Evolutionary conservation across 768 basidiomycete species (phyloP), one percentile per base, ranked within the genome.

Genomic region (Floccularia luteovirens): DNA sequence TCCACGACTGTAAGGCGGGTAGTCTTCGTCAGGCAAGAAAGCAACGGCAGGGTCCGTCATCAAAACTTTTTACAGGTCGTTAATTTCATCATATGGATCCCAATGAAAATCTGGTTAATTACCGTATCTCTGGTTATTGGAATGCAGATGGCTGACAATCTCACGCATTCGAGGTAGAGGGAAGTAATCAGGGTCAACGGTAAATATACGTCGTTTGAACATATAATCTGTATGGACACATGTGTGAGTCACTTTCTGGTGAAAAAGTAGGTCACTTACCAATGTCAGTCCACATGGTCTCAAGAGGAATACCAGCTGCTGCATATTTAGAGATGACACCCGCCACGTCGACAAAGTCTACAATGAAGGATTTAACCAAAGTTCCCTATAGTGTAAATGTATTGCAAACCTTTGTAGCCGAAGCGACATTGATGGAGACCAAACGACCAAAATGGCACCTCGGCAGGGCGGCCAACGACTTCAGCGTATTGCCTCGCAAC

Each of bases 281-380:
- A 24, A 85, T 85, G 54, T 84, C 82, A 2, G 81, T 82, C 82
- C 82, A 84, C 81, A 84, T 83, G 0, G 81, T 82, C 55, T 86
- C 81, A 3, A 84, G 67, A 5, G 82, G 82, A 39, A 86, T 84
- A 3, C 58, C 53, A 0, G 79, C 77, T 1, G 59, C 66, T 1
- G 76, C 70, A 45, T 84, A 84, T 52, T 72, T 77, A 0, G 69
- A 56, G 41, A 84, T 74, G 3, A 83, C 82, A 24, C 62, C 57
- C 0, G 79, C 73, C 1, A 83, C 78, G 22, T 80, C 73, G 20
- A 80, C 60, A 33, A 68, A 82, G 49, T 80, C 81, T 81, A 24
- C 79, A n/a, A n/a, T n/a, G n/a, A n/a, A n/a, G n/a, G n/a, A 19
- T 28, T 28, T 11, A 19, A 16, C 12, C 5, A 23, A 6, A 13